Evolutionary conservation across 306 rosid genomes (phyloP).

Genomic region (Quercus agrifolia): DNA sequence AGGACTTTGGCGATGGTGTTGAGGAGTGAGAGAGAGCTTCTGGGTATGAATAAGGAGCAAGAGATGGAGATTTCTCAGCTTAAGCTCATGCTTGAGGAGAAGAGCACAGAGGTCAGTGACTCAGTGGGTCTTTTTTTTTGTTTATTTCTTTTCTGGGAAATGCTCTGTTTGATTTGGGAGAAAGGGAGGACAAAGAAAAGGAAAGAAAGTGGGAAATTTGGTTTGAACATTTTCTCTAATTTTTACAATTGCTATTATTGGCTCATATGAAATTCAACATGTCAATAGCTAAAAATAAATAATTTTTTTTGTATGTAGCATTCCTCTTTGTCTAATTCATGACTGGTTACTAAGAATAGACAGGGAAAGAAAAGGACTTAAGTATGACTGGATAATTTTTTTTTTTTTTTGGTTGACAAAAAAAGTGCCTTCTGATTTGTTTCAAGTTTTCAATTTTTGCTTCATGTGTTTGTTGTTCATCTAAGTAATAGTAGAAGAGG

Average conservation of each 20-base stretch:
- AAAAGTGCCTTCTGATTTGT: background rate
- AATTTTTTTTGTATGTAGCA: too few relatives aligned
- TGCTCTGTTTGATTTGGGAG: background rate
- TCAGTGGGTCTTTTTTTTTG: background rate
- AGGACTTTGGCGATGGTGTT: slow-evolving; percentile 91
- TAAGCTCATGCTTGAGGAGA: slow-evolving; percentile 53
- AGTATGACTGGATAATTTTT: too few relatives aligned
- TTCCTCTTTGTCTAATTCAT: too few relatives aligned
- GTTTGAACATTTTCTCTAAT: too few relatives aligned
- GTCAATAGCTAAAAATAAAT: too few relatives aligned
- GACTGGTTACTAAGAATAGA: too few relatives aligned
- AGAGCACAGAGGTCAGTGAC: slow-evolving; percentile 65
- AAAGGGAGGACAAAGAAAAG: too few relatives aligned
- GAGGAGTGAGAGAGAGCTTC: slow-evolving; percentile 93
- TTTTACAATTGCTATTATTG: too few relatives aligned
- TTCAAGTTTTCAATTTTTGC: background rate
- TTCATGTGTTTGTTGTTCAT: background rate
- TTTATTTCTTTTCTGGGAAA: background rate
- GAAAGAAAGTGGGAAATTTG: too few relatives aligned
- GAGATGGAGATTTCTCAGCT: slow-evolving; percentile 56
- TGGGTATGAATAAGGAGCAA: slow-evolving; percentile 62
- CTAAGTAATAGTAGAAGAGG: too few relatives aligned
- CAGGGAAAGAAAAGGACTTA: too few relatives aligned
- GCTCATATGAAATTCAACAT: too few relatives aligned
- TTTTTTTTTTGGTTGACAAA: background rate